Conservation (phyloP, 2,329 filamentous ascomycete species). For the Phoma herbarum region DNA sequence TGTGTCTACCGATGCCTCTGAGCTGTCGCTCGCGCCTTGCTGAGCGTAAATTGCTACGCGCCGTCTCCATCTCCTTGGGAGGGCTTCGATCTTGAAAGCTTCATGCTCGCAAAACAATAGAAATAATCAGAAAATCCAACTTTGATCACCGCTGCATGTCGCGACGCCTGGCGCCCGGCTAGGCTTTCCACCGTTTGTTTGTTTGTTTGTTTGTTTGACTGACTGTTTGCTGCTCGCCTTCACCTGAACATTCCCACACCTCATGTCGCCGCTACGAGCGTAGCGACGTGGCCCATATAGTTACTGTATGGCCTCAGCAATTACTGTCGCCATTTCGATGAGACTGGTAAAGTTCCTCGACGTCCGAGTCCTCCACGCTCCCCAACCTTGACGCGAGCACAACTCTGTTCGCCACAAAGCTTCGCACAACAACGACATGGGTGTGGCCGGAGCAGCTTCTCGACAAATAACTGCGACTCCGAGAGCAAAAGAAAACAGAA, state of each 20-base stretch:
- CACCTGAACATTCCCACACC: constrained; percentile 3
- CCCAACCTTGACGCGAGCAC: neutral
- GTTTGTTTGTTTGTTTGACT: too few relatives aligned
- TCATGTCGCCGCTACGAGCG: neutral
- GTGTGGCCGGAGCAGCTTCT: neutral
- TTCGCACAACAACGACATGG: neutral
- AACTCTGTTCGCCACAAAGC: neutral
- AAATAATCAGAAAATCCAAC: neutral
- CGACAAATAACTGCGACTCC: neutral
- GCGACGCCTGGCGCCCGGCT: neutral
- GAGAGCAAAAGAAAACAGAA: constrained; percentile 5
- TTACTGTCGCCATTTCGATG: constrained; percentile 1
- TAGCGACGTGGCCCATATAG: constrained; percentile 15
- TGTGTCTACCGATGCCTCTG: neutral
- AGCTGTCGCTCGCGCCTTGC: neutral
- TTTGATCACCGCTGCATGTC: neutral
- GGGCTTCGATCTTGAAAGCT: neutral
- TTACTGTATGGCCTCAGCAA: constrained; percentile 24
- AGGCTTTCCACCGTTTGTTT: neutral
- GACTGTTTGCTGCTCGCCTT: constrained; percentile 1
- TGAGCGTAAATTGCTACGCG: neutral
- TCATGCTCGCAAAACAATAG: neutral
- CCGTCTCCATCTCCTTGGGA: neutral
- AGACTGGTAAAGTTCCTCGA: constrained; percentile 1
- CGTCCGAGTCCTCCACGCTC: neutral